Evolutionary conservation across 164 flowering plant genomes (phyloP).

Genomic region (Nymphaea colorata): DNA sequence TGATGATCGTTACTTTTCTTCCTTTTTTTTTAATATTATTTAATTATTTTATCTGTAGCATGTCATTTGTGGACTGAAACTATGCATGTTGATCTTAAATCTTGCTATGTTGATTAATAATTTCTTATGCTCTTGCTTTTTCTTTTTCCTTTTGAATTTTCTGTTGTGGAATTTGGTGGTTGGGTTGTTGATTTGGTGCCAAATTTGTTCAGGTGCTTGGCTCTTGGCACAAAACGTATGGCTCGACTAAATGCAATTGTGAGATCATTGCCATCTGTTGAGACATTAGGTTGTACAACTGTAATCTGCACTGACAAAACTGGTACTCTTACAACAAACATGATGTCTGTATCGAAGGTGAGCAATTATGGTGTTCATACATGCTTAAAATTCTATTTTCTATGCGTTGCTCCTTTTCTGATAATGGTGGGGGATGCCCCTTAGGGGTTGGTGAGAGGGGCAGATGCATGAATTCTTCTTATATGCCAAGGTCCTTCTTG

Average conservation of each 20-base stretch:
- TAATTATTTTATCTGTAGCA: too few species aligned
- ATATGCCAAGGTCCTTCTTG: too few species aligned
- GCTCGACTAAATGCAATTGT: conserved; percentile 97
- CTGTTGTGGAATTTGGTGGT: background rate
- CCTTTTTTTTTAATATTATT: too few species aligned
- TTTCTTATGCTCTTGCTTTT: background rate
- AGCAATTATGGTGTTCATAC: conserved; percentile 3
- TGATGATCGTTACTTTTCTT: too few species aligned
- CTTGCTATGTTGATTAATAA: too few species aligned
- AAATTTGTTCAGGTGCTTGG: conserved; percentile 59
- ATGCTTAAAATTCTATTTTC: background rate
- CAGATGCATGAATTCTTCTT: too few species aligned
- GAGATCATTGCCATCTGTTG: conserved; percentile 94
- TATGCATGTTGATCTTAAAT: too few species aligned
- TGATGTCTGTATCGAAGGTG: conserved; percentile 99
- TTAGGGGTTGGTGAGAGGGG: too few species aligned
- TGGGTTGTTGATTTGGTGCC: too few species aligned
- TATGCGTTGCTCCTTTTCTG: background rate
- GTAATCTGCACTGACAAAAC: conserved; percentile 99
- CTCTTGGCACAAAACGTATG: conserved; percentile 97
- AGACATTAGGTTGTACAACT: conserved; percentile 96
- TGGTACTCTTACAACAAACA: conserved; percentile 95
- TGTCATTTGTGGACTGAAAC: too few species aligned
- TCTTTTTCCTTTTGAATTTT: background rate
- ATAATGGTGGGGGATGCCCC: too few species aligned